Evolutionary conservation across 257 asterid species (phyloP), one percentile per base, ranked within the genome.

Genomic region (Fraxinus pennsylvanica): DNA sequence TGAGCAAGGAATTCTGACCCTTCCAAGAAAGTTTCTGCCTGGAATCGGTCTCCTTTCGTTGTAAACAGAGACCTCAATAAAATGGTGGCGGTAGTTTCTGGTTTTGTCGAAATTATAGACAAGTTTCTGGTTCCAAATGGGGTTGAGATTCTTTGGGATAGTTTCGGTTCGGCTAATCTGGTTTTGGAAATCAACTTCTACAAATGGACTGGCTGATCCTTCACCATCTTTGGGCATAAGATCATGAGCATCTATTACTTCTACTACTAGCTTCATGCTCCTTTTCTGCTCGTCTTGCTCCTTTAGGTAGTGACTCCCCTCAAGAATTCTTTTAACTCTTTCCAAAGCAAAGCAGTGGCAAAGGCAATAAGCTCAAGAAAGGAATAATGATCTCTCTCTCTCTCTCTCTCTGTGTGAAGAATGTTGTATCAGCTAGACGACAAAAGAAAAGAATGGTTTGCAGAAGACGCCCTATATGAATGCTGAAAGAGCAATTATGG

Each of bases 181-280:
- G 74, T 90, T 90, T 7, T 85, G 88, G 80, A 90, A 90, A 83
- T 92, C 97, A 52, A 90, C 91, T 79, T 90, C 90, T 74, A 90
- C 92, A 78, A 79, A 92, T 81, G 97, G 91, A 75, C 84, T 89
- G 21, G 90, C 85, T 81, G 97, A 90, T 78, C 96, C 96, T 77
- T 82, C 85, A 30, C 93, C 92, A 61, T 92, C 94, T 92, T 81
- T 89, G 36, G 96, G 96, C 86, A 86, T 84, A 30, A 90, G 92
- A 86, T 88, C 92, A 81, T 83, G 88, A 69, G 96, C 96, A 89
- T 92, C 94, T 74, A 90, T 81, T 39, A 90, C 93, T 87, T 92
- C 91, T 54, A 92, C 87, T 65, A 86, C 87, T 75, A 90, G 85
- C 86, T 87, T 89, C 94, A 87, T 89, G 68, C 78, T 79, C 72